Evolutionary conservation across 1,284 basidiomycete genomes (phyloP).

Genomic region (Puccinia polysora): DNA sequence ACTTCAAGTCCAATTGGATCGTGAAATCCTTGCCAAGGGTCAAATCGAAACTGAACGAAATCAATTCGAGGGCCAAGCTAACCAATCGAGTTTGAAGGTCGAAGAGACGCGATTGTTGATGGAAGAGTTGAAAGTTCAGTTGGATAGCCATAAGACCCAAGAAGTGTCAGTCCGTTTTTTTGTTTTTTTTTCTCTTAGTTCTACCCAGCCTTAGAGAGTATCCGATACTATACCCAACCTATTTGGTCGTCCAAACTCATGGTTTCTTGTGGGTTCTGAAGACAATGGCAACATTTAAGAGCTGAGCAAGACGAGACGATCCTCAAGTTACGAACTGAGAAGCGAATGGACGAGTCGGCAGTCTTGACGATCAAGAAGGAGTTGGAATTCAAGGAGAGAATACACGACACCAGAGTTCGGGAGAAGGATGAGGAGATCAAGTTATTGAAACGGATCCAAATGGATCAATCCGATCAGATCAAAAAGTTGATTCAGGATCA

Average conservation of each 20-base stretch:
- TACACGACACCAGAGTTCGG: background rate
- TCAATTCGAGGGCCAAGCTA: background rate
- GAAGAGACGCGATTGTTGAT: background rate
- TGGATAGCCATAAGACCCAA: constrained; percentile 6
- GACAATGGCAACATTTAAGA: constrained; percentile 22
- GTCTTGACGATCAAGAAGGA: constrained; percentile 2
- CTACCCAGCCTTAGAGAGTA: background rate
- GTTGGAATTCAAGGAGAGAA: background rate
- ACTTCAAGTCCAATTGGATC: background rate
- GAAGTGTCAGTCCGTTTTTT: constrained; percentile 21
- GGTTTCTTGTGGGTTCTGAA: background rate
- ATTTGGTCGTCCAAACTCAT: too few species aligned
- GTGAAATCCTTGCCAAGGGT: background rate
- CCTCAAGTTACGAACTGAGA: background rate
- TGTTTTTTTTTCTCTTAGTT: background rate
- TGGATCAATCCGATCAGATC: background rate
- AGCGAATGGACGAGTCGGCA: constrained; percentile 6
- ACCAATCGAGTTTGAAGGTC: background rate
- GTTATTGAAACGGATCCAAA: constrained; percentile 7
- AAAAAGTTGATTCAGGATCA: constrained; percentile 18
- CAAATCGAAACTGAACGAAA: background rate
- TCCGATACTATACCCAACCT: too few species aligned
- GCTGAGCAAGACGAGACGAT: constrained; percentile 13
- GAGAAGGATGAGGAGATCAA: constrained; percentile 7
- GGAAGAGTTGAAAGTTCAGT: constrained; percentile 1